Evolutionary conservation across 148 eudicot genomes (phyloP).

Genomic region (Vaccinium vitisidaea): DNA sequence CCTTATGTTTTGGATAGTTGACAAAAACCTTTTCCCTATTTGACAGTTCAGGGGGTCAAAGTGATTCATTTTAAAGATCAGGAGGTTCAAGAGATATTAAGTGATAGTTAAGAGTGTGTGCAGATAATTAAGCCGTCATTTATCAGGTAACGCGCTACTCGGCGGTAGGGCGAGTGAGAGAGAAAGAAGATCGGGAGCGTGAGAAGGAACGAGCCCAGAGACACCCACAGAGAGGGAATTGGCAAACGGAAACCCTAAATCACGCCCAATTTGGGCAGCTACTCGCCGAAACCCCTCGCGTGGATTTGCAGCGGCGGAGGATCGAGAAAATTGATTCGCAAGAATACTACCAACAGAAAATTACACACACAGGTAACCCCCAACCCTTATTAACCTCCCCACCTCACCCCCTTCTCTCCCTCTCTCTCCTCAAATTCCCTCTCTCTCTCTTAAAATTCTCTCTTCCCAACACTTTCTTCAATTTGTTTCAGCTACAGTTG

Average conservation of each 20-base stretch:
- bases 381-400: neutral
- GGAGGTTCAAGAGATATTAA: too few relatives aligned
- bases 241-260: constrained; percentile 29
- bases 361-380: constrained; percentile 1
- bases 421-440: neutral
- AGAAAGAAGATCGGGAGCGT: neutral
- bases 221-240: neutral
- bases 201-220: neutral
- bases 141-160: constrained; percentile 18
- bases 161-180: constrained; percentile 23
- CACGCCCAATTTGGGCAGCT: constrained; percentile 24
- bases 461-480: neutral
- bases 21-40: too few relatives aligned
- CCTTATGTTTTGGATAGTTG: too few relatives aligned
- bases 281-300: constrained; percentile 64
- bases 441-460: neutral
- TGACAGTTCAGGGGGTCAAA: too few relatives aligned
- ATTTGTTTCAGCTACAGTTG: neutral
- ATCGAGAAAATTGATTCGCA: neutral
- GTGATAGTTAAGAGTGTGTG: too few relatives aligned
- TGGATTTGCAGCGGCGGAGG: constrained; percentile 37
- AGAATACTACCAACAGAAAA: neutral
- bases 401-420: neutral
- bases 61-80: too few relatives aligned
- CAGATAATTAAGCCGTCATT: too few relatives aligned